Percentiles rank a stretch among this genome's conserved stretches.
Conservation (phyloP, 441 rosid species). For the Bocquillonia castaneifolia region DNA sequence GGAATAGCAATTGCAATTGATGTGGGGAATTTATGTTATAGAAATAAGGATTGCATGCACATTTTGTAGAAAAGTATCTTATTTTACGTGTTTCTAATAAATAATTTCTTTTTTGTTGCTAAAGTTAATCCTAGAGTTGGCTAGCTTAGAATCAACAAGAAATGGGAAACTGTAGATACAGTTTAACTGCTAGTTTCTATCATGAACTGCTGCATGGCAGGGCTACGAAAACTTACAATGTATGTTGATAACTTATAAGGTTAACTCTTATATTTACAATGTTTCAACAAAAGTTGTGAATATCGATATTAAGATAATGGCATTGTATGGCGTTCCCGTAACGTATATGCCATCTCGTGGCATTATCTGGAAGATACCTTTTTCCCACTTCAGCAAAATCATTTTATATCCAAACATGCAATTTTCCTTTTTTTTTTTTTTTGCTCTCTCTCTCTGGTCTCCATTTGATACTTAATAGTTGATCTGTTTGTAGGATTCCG, state of each 20-base stretch:
- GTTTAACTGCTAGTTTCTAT: neutral
- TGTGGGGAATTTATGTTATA: too few relatives aligned
- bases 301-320: neutral
- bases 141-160: neutral
- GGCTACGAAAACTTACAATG: neutral
- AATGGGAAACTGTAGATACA: neutral
- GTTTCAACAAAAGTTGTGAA: neutral
- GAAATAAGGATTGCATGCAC: too few relatives aligned
- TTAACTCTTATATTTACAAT: too few relatives aligned
- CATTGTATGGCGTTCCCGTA: neutral
- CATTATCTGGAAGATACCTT: neutral
- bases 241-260: too few relatives aligned
- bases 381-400: neutral
- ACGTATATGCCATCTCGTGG: neutral
- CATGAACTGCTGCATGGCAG: neutral
- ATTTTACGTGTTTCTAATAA: neutral
- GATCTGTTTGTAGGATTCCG: slow-evolving; percentile 61
- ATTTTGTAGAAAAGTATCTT: too few relatives aligned
- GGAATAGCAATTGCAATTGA: too few relatives aligned
- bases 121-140: neutral
- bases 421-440: neutral
- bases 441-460: slow-evolving; percentile 1
- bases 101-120: neutral
- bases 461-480: neutral
- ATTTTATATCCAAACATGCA: neutral